Evolutionary conservation across 78 protist genomes (phyloP).

Genomic region (Blattamonas nauphoetae): DNA sequence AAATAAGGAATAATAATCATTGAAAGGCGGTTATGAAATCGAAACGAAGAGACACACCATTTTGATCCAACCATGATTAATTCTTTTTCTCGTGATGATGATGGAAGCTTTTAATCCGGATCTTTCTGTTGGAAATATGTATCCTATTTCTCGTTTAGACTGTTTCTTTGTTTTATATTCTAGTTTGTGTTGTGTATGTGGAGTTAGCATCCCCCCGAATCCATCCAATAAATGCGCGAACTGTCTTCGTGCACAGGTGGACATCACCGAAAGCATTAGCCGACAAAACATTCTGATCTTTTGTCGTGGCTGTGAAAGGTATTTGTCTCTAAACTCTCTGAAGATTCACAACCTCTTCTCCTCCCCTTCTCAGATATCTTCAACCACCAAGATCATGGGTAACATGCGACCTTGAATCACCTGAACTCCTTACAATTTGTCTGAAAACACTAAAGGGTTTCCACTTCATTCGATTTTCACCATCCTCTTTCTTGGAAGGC

Average conservation of each 20-base stretch:
- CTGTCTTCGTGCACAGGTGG: slow-evolving; percentile 77
- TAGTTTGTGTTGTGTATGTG: slow-evolving; percentile 68
- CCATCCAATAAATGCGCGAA: slow-evolving; percentile 88
- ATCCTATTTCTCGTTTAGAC: slow-evolving; percentile 29
- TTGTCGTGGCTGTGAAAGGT: slow-evolving; percentile 88
- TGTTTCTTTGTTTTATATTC: slow-evolving; percentile 49
- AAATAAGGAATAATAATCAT: background rate
- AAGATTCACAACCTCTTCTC: background rate
- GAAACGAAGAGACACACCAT: background rate
- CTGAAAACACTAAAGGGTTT: slow-evolving; percentile 70
- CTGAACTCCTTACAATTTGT: slow-evolving; percentile 80
- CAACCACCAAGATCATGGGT: slow-evolving; percentile 74
- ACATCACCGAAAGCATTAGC: slow-evolving; percentile 92
- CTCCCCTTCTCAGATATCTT: background rate
- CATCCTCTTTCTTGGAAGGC: background rate
- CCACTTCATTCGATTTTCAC: background rate
- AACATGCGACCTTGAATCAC: slow-evolving; percentile 66
- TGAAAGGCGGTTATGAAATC: background rate
- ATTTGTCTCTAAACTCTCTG: background rate
- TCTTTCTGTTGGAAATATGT: background rate
- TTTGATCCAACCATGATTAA: background rate
- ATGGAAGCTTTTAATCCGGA: background rate
- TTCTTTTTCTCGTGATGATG: background rate
- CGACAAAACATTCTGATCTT: slow-evolving; percentile 51
- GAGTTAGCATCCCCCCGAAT: slow-evolving; percentile 67